Percentiles rank a stretch among this genome's conserved stretches.
Evolutionary conservation across 1,284 basidiomycete genomes (phyloP).

Genomic region (Volvariella volvacea): DNA sequence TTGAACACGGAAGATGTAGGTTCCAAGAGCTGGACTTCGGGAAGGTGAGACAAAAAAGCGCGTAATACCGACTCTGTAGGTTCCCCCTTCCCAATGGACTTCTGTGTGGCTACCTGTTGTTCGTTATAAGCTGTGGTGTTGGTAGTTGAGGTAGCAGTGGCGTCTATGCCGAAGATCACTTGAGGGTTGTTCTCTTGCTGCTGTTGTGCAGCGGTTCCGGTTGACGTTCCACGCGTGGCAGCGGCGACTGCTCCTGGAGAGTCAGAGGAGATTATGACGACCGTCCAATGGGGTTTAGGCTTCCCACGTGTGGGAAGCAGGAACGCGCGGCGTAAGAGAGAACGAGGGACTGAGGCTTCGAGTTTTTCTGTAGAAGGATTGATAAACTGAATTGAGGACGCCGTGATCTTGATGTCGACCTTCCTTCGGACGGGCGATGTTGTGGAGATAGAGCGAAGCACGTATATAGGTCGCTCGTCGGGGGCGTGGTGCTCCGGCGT

Average conservation of each 20-base stretch:
- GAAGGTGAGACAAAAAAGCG: slow-evolving; percentile 47
- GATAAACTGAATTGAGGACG: slow-evolving; percentile 39
- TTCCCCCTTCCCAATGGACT: slow-evolving; percentile 36
- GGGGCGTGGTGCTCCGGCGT: slow-evolving; percentile 6
- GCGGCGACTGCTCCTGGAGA: slow-evolving; percentile 20
- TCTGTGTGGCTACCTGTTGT: slow-evolving; percentile 38
- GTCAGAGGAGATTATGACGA: slow-evolving; percentile 50
- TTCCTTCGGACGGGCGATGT: slow-evolving; percentile 68
- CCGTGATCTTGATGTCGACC: slow-evolving; percentile 50
- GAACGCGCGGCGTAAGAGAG: slow-evolving; percentile 47
- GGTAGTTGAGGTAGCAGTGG: slow-evolving; percentile 32
- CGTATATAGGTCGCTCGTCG: slow-evolving; percentile 40
- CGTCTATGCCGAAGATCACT: slow-evolving; percentile 61
- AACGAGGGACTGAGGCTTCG: slow-evolving; percentile 41
- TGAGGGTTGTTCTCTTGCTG: slow-evolving; percentile 28
- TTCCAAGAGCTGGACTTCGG: slow-evolving; percentile 34
- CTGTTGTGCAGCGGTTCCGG: slow-evolving; percentile 14
- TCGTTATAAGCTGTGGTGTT: slow-evolving; percentile 31
- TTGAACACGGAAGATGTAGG: slow-evolving; percentile 48
- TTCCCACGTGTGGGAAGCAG: slow-evolving; percentile 63
- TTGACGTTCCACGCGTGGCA: slow-evolving; percentile 22
- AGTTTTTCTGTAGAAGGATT: slow-evolving; percentile 37
- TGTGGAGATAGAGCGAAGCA: slow-evolving; percentile 51
- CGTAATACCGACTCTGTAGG: no score
- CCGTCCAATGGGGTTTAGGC: slow-evolving; percentile 59